Evolutionary conservation across 1,284 basidiomycete species (phyloP).

Genomic region (Trichosporon coremiiforme): DNA sequence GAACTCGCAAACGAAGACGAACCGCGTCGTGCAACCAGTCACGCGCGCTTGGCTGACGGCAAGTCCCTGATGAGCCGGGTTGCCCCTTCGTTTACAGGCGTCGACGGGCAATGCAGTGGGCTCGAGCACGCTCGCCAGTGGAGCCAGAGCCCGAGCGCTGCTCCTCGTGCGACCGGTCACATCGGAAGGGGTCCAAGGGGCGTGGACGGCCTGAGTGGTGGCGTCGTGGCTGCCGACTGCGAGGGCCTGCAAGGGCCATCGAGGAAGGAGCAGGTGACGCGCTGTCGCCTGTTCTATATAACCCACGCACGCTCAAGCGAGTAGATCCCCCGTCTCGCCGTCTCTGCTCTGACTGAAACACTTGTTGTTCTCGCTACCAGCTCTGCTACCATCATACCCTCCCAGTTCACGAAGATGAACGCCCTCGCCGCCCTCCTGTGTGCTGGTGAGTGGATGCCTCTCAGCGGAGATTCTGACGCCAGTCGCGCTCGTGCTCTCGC

Average conservation of each 20-base stretch:
- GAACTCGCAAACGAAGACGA: too few species aligned
- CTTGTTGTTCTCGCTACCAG: not conserved
- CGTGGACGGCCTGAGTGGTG: not conserved
- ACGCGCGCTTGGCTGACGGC: not conserved
- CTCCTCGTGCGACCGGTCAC: not conserved
- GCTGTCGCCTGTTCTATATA: not conserved
- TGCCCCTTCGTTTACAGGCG: not conserved
- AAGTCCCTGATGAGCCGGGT: not conserved
- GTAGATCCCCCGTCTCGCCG: not conserved
- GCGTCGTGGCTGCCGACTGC: not conserved
- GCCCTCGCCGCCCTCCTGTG: conserved; percentile 1
- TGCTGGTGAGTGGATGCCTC: not conserved
- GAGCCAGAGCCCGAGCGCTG: not conserved
- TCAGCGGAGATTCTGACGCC: not conserved
- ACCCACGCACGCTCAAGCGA: not conserved
- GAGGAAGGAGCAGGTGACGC: not conserved
- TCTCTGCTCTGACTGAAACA: not conserved
- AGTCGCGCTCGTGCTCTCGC: conserved; percentile 4
- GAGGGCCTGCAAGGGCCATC: too few species aligned
- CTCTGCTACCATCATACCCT: not conserved
- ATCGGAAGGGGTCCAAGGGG: not conserved
- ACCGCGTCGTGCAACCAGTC: not conserved
- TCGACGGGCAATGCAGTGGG: not conserved
- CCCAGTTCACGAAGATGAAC: not conserved
- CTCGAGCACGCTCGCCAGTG: not conserved